A percentile compares a stretch with the other conserved stretches of the same genome.
Conservation (phyloP, 768 basidiomycete genomes). For the Lenzites betulinus region DNA sequence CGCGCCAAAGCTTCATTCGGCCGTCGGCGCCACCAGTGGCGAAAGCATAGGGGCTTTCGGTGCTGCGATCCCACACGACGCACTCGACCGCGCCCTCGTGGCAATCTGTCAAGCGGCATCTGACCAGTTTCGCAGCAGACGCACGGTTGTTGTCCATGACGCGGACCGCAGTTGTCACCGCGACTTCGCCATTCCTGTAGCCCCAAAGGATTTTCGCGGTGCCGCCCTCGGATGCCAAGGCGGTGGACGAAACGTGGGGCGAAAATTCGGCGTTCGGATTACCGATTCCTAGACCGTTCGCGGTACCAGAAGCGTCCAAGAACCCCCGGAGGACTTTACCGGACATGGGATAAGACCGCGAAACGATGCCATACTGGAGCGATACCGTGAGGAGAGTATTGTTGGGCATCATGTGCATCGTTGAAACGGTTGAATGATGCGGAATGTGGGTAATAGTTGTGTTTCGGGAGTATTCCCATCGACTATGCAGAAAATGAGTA, state of each 20-base stretch:
- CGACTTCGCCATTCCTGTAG: conserved; percentile 65
- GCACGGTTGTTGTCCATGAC: conserved; percentile 57
- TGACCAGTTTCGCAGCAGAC: conserved; percentile 45
- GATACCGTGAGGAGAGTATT: conserved; percentile 61
- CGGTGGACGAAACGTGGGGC: conserved; percentile 63
- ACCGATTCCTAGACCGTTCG: conserved; percentile 60
- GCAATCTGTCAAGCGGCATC: conserved; percentile 56
- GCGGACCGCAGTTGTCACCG: conserved; percentile 55
- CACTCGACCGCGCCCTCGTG: conserved; percentile 65
- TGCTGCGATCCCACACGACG: conserved; percentile 45
- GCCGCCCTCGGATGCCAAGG: conserved; percentile 60
- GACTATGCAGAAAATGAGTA: conserved; percentile 43
- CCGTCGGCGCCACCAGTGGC: conserved; percentile 66
- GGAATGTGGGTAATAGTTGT: conserved; percentile 65
- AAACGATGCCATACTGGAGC: conserved; percentile 66
- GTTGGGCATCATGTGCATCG: conserved; percentile 61
- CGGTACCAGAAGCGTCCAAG: conserved; percentile 62
- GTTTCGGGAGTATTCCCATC: conserved; percentile 68
- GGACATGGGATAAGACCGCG: conserved; percentile 70
- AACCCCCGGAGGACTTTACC: conserved; percentile 72
- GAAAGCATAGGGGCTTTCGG: conserved; percentile 30
- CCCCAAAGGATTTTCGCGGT: conserved; percentile 77
- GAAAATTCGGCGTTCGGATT: conserved; percentile 78
- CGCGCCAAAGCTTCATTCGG: conserved; percentile 73
- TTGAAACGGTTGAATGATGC: conserved; percentile 55